A percentile compares a stretch with the other conserved stretches of the same genome.
These are phyloP conservation scores for Lithospermum erythrorhizon DNA, from an alignment of 257 asterid species.

Conservation along the genomic window DNA sequence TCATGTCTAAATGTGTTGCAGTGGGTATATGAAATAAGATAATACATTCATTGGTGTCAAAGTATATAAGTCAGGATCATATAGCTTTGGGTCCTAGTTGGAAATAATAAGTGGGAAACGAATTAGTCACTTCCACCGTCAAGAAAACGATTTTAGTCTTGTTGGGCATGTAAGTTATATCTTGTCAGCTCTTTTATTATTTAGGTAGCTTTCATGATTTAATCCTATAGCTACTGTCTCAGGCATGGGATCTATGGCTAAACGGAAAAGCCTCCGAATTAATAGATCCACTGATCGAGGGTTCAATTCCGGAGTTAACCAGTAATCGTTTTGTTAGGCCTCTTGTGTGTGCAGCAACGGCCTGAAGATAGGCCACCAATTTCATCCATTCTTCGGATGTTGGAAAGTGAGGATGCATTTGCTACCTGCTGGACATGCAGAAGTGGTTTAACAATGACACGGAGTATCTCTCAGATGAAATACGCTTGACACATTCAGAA, in stretches of 20 bases:
- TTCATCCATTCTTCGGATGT: not conserved
- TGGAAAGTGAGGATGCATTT: not conserved
- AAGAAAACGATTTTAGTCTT: not conserved
- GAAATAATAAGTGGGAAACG: constrained; percentile 1
- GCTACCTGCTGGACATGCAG: not conserved
- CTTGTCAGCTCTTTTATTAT: not conserved
- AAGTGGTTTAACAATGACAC: not conserved
- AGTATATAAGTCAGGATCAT: not conserved
- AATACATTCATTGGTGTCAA: not conserved
- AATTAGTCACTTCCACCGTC: not conserved
- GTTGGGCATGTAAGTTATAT: not conserved
- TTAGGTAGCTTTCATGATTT: not conserved
- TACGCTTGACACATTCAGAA: not conserved
- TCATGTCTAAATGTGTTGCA: not conserved
- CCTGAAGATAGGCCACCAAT: constrained; percentile 7
- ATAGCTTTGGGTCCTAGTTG: constrained; percentile 6
- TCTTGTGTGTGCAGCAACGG: constrained; percentile 5
- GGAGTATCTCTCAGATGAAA: not conserved
- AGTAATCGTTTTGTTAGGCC: too few species aligned
- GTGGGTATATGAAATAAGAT: constrained; percentile 2
- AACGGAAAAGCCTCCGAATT: not conserved
- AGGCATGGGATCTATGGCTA: constrained; percentile 1
- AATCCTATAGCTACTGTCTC: not conserved
- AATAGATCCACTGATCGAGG: not conserved
- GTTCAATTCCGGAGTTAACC: not conserved